Percentiles rank a stretch among this genome's conserved stretches.
These are phyloP conservation scores for Acanthamoeba lenticulata DNA, from an alignment of 208 protist species.

Conservation along the genomic window DNA sequence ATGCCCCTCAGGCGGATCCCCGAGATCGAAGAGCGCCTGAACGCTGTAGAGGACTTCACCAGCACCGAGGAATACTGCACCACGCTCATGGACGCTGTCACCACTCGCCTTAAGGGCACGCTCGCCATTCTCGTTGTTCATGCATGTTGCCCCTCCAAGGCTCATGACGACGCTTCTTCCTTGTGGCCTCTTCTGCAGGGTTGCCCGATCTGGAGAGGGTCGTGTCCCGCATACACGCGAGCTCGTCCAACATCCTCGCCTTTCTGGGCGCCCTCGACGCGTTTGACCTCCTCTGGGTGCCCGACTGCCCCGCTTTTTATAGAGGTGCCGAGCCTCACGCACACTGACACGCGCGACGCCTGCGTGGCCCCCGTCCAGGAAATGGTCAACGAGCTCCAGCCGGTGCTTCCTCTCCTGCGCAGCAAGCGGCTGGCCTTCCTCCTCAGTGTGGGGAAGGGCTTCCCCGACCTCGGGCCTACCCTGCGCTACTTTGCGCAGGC, in stretches of 20 bases:
- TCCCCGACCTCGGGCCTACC: neutral
- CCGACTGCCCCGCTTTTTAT: neutral
- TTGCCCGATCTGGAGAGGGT: constrained; percentile 31
- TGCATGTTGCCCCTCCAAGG: neutral
- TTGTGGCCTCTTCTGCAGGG: neutral
- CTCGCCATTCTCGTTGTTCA: neutral
- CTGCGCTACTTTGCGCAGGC: neutral
- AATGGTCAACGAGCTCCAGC: neutral
- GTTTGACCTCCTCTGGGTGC: neutral
- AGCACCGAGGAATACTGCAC: neutral
- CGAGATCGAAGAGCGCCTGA: constrained; percentile 11
- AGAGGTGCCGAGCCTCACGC: too few species aligned
- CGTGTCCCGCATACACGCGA: neutral
- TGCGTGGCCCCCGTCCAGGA: neutral
- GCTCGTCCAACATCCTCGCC: neutral
- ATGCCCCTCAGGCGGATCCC: neutral
- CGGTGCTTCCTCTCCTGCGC: neutral
- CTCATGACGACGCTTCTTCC: neutral
- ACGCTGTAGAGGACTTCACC: constrained; percentile 53
- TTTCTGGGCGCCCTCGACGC: neutral
- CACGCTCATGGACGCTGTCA: neutral
- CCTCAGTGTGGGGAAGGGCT: neutral
- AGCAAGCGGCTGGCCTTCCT: constrained; percentile 40
- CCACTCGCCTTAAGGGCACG: neutral
- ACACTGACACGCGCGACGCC: neutral